Evolutionary conservation across 1,284 basidiomycete species (phyloP).

Genomic region (Fomitopsis pinicola): DNA sequence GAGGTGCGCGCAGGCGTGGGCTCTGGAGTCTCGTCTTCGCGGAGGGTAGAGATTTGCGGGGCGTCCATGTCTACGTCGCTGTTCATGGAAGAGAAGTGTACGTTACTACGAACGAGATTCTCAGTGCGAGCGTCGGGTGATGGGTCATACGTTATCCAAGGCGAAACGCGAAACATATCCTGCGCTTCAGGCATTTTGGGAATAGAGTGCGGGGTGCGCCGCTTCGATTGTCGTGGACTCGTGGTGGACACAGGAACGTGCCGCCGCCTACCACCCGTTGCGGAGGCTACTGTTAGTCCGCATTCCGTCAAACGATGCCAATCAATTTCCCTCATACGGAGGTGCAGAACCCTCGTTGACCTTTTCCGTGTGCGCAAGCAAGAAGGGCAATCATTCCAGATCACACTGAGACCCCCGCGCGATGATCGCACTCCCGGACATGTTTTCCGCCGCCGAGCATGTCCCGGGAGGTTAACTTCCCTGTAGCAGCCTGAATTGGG

Average conservation of each 20-base stretch:
- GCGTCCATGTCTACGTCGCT: constrained; percentile 63
- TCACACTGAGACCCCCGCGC: no score
- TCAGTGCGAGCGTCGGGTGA: constrained; percentile 12
- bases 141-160: constrained; percentile 28
- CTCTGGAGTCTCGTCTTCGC: constrained; percentile 65
- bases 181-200: constrained; percentile 5
- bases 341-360: neutral
- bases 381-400: no score
- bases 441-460: no score
- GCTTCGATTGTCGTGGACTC: neutral
- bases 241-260: constrained; percentile 1
- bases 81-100: constrained; percentile 18
- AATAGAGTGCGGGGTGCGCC: neutral
- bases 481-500: no score
- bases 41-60: constrained; percentile 72
- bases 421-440: no score
- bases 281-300: no score
- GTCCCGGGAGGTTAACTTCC: no score
- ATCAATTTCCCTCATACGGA: neutral
- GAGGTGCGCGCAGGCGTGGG: constrained; percentile 37
- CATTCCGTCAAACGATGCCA: neutral
- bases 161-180: constrained; percentile 29
- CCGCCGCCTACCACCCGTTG: neutral
- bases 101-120: constrained; percentile 10
- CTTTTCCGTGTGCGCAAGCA: no score